A percentile compares a stretch with the other conserved stretches of the same genome.
Evolutionary conservation across 164 flowering plant species (phyloP).

Genomic region (Kingdonia uniflora): DNA sequence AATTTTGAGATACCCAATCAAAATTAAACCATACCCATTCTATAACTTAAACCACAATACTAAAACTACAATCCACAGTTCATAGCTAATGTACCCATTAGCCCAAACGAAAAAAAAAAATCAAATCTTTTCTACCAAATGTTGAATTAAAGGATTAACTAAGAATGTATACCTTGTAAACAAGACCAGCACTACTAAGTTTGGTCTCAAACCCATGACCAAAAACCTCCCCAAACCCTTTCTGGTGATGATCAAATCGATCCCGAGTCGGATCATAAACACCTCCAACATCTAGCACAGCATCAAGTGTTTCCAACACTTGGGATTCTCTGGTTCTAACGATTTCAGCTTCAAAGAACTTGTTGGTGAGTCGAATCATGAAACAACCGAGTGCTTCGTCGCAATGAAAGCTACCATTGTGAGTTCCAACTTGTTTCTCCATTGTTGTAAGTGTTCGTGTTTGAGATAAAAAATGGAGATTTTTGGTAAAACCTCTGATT

Average conservation of each 20-base stretch:
- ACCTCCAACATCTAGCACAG: slow-evolving; percentile 66
- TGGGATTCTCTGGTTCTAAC: slow-evolving; percentile 74
- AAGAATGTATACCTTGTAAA: slow-evolving; percentile 65
- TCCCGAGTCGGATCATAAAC: slow-evolving; percentile 44
- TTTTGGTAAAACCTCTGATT: too few species aligned
- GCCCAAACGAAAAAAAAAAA: too few species aligned
- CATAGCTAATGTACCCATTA: too few species aligned
- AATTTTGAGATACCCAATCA: too few species aligned
- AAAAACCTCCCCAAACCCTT: slow-evolving; percentile 51
- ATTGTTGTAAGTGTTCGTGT: too few species aligned
- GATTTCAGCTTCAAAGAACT: slow-evolving; percentile 57
- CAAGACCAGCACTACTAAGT: slow-evolving; percentile 65
- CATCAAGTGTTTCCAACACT: slow-evolving; percentile 66
- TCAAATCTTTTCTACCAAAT: too few species aligned
- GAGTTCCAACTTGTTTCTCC: slow-evolving; percentile 75
- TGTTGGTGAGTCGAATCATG: slow-evolving; percentile 83
- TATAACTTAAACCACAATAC: too few species aligned
- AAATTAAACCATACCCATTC: too few species aligned
- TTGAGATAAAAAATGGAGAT: too few species aligned
- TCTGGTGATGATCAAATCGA: slow-evolving; percentile 67
- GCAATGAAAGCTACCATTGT: slow-evolving; percentile 98
- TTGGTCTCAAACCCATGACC: slow-evolving; percentile 55
- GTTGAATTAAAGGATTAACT: too few species aligned
- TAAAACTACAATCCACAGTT: too few species aligned
- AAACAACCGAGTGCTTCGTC: slow-evolving; percentile 99